Evolutionary conservation across 2,329 filamentous ascomycete genomes (phyloP).

Genomic region (Periconia sp.): DNA sequence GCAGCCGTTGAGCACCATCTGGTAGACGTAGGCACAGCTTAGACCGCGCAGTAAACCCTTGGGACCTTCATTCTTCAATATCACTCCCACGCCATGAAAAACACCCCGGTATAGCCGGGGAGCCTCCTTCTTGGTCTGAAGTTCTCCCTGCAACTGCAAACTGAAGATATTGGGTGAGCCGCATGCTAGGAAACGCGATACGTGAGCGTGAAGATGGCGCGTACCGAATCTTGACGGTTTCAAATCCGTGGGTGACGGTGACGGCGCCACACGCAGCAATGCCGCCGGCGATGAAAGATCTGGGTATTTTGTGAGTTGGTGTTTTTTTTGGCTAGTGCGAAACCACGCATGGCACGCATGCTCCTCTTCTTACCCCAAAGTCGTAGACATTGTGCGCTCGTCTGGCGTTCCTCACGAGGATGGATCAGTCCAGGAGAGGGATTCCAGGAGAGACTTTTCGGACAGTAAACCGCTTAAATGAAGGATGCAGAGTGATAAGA

Average conservation of each 20-base stretch:
- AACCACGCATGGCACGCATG: not conserved
- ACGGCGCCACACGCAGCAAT: conserved; percentile 97
- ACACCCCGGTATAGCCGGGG: conserved; percentile 89
- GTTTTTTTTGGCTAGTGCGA: not conserved
- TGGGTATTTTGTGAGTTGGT: conserved; percentile 25
- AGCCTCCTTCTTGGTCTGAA: conserved; percentile 82
- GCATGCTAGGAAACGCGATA: not conserved
- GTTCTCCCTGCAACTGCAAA: conserved; percentile 93
- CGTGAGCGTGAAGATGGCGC: conserved; percentile 21
- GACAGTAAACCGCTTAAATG: too few relatives aligned
- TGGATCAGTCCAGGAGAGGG: too few relatives aligned
- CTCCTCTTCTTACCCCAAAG: conserved; percentile 45
- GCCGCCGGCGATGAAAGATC: conserved; percentile 92
- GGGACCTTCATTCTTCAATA: conserved; percentile 86
- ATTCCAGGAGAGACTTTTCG: too few relatives aligned
- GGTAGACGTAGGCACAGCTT: conserved; percentile 93
- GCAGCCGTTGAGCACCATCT: conserved; percentile 94
- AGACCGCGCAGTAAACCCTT: conserved; percentile 85
- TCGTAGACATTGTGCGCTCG: conserved; percentile 47
- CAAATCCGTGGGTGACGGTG: conserved; percentile 95
- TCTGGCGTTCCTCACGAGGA: conserved; percentile 1
- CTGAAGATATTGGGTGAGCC: conserved; percentile 47
- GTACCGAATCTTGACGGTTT: conserved; percentile 97
- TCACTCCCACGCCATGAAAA: conserved; percentile 86
- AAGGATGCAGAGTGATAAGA: too few relatives aligned